Base-by-base conservation (phyloP, 768 basidiomycete genomes). In the Leccinum arenicola region DNA sequence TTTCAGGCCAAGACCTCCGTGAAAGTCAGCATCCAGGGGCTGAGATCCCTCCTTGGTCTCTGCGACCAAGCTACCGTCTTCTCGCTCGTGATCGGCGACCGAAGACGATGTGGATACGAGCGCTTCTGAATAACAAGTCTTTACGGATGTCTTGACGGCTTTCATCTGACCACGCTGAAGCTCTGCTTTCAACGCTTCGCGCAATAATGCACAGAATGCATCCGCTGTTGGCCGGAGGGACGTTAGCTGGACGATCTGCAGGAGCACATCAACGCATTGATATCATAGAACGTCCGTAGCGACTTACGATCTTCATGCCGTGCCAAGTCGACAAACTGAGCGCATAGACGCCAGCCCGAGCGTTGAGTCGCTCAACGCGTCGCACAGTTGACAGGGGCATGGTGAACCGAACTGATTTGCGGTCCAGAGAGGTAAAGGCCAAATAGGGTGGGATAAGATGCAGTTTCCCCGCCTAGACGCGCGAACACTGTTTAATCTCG, bases 321-420 rank as follows among this genome's bases (percentile, higher is more conserved):
- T 98, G 94, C 92, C 95, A 98, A 54, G 91, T 85, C n/a, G 87
- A 83, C 19, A 98, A 77, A 66, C 93, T 95, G 31, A 99, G 82
- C n/a, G 96, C 95, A 71, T 98, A 98, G 38, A 97, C 89, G 6
- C 97, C 97, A 29, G 94, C 91, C 14, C 94, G 85, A 11, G 94
- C 89, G 72, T 96, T 97, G 54, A 98, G 81, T 51, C 94, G 79
- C 75, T 99, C 97, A 21, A 99, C 97, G 56, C 97, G 80, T 54
- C 97, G 84, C 65, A 99, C 86, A 6, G 94, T 94, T 55, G 89
- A 93, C 47, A 99, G 81, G 31, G 97, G 96, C 9, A 98, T 76
- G 8, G 94, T 93, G 75, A 94, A 94, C 48, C 88, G 82, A 58
- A 95, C 94, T 23, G 93, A 95, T 71, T 94, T 94, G 68, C 89